Evolutionary conservation across 768 basidiomycete species (phyloP).

Genomic region (Tulasnella calospora): DNA sequence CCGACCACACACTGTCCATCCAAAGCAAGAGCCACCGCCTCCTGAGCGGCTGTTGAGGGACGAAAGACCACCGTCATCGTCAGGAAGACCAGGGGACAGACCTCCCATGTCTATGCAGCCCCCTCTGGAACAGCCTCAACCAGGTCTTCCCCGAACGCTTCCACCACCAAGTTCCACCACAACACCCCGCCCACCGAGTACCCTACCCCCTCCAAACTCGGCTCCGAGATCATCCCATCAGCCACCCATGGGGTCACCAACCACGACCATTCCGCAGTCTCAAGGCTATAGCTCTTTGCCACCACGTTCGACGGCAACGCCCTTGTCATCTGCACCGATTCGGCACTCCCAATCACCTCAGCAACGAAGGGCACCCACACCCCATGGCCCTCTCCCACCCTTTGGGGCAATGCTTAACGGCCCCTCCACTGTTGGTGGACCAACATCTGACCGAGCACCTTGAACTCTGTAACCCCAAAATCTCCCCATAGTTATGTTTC

Average conservation of each 20-base stretch:
- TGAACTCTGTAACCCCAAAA: background rate
- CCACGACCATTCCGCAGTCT: background rate
- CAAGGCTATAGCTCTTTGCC: background rate
- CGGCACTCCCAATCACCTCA: background rate
- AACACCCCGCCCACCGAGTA: constrained; percentile 11
- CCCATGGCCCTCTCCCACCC: background rate
- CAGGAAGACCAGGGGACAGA: background rate
- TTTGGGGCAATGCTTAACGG: background rate
- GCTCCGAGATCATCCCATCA: background rate
- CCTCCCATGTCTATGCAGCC: background rate
- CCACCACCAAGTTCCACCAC: background rate
- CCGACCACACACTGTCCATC: background rate
- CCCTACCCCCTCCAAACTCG: background rate
- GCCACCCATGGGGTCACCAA: background rate
- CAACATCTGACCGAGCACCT: background rate
- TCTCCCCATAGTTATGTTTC: background rate
- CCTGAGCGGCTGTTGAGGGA: constrained; percentile 1
- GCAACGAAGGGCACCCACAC: background rate
- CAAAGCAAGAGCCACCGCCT: background rate
- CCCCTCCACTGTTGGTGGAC: background rate
- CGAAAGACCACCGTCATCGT: background rate
- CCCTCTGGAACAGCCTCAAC: constrained; percentile 2
- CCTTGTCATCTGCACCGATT: background rate
- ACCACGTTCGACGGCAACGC: background rate
- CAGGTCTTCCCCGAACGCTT: background rate